phyloP scores from a whole-genome alignment of 2,329 filamentous ascomycete genomes.

The Sclerotinia trifoliorum region DNA sequence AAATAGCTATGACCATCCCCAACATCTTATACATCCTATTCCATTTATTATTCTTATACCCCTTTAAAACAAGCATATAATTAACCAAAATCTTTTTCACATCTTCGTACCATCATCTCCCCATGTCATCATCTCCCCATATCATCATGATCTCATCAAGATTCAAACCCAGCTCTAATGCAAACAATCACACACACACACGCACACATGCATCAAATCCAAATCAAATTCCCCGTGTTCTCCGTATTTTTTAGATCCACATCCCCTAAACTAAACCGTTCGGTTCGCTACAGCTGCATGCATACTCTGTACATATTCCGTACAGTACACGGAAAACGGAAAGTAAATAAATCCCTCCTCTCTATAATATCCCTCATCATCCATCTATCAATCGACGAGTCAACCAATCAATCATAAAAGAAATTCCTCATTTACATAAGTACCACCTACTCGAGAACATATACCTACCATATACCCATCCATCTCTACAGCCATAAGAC shows the following conservation, averaged over 20 bases:
- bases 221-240: not conserved
- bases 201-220: not conserved
- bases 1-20: not conserved
- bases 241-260: not conserved
- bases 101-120: too few species aligned
- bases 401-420: too few species aligned
- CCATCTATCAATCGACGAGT: too few species aligned
- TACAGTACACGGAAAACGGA: constrained; percentile 1
- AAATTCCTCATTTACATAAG: too few species aligned
- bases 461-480: too few species aligned
- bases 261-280: not conserved
- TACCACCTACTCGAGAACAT: too few species aligned
- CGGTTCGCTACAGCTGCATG: not conserved
- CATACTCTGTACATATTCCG: too few species aligned
- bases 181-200: not conserved
- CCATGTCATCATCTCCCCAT: not conserved
- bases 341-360: not conserved
- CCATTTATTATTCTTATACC: not conserved
- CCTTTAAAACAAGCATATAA: not conserved
- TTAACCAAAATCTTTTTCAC: not conserved
- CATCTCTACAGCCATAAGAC: too few species aligned
- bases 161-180: not conserved
- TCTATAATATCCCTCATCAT: not conserved
- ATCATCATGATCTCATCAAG: not conserved
- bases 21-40: constrained; percentile 1